Conservation (phyloP, 257 asterid species). For the Echites panduratus region DNA sequence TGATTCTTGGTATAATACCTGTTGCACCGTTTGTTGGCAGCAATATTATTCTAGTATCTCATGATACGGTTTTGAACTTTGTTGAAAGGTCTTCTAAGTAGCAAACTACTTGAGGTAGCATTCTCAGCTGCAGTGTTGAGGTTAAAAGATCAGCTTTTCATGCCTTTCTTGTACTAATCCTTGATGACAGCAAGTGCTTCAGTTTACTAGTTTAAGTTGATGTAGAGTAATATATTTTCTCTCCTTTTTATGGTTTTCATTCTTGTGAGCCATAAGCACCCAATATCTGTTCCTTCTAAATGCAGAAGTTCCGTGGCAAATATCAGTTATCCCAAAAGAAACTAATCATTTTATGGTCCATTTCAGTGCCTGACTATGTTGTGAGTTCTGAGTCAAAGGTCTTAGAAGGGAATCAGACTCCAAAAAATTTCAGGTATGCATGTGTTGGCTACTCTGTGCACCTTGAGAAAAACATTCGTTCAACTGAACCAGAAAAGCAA, state of each 20-base stretch:
- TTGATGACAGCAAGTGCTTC: neutral
- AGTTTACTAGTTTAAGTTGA: neutral
- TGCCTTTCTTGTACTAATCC: neutral
- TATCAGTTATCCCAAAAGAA: neutral
- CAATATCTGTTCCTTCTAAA: neutral
- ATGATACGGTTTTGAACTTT: neutral
- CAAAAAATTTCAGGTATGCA: neutral
- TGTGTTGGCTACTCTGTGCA: slow-evolving; percentile 2
- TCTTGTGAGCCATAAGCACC: neutral
- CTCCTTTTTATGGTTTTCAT: too few species aligned
- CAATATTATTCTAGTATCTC: neutral
- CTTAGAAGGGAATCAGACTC: neutral
- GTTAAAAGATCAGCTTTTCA: neutral
- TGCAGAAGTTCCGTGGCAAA: neutral
- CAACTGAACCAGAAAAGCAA: neutral
- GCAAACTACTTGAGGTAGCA: neutral
- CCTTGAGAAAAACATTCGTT: too few species aligned
- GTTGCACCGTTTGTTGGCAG: neutral
- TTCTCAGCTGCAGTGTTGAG: neutral
- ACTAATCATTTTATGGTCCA: neutral
- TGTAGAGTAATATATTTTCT: neutral
- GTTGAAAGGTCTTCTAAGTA: neutral
- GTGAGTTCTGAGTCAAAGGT: too few species aligned
- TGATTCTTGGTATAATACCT: neutral
- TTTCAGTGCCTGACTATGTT: neutral